These are phyloP conservation scores for Ganoderma lingzhi DNA, from an alignment of 1,284 basidiomycete genomes.

Conservation along the genomic window DNA sequence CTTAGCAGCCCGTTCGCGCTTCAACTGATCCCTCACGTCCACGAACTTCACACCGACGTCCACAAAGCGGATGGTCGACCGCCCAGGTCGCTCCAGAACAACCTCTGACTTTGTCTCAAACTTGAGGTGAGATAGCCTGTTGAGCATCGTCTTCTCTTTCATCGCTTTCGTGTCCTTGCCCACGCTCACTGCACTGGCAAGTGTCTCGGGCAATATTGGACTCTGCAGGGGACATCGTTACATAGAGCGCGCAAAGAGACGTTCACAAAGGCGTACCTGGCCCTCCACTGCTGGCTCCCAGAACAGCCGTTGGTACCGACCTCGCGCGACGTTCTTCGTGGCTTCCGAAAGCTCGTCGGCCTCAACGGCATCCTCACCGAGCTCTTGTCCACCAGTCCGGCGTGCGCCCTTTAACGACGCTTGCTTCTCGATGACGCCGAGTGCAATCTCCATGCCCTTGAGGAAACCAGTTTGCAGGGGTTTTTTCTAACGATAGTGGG, in stretches of 20 bases:
- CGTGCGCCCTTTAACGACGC: constrained; percentile 3
- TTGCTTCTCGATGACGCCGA: constrained; percentile 53
- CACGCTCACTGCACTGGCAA: constrained; percentile 49
- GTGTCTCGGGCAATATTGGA: constrained; percentile 59
- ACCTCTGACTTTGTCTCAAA: constrained; percentile 25
- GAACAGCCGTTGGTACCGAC: constrained; percentile 74
- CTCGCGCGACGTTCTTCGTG: constrained; percentile 61
- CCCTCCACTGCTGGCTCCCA: constrained; percentile 78
- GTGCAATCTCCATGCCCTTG: constrained; percentile 70
- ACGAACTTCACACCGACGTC: constrained; percentile 77
- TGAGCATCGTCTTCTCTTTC: constrained; percentile 39
- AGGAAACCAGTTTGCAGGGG: constrained; percentile 73
- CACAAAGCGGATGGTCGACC: constrained; percentile 65
- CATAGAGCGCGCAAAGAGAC: background rate
- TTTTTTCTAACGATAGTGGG: constrained; percentile 52
- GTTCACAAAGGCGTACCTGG: constrained; percentile 54
- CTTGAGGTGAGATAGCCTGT: constrained; percentile 21
- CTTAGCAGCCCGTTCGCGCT: constrained; percentile 56
- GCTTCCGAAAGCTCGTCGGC: constrained; percentile 68
- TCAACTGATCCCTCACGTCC: constrained; percentile 58
- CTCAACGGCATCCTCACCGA: constrained; percentile 53
- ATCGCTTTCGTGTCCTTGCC: constrained; percentile 34
- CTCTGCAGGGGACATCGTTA: constrained; percentile 48
- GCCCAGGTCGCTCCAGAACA: constrained; percentile 45
- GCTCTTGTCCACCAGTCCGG: constrained; percentile 30